Base-by-base conservation (phyloP, 306 rosid species). In the Chamaecrista fasciculata region DNA sequence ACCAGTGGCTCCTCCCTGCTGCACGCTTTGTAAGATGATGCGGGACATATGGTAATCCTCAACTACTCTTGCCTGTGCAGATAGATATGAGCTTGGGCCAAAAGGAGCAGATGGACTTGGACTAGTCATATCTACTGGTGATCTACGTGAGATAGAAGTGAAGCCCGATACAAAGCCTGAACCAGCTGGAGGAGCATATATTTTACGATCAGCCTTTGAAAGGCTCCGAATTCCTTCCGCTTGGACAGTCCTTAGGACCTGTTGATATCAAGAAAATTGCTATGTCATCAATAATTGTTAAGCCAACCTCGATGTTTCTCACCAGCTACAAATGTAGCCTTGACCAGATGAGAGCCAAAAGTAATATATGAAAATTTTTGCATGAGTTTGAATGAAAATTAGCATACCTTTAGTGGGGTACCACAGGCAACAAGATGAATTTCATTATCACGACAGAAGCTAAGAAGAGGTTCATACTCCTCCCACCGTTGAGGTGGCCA, bases 111-210 rank as follows among this genome's bases (percentile, higher is more conserved):
- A 78, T 21, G 72, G 86, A 67, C 64, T 78, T 20, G 80, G 84
- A 77, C 68, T 82, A 77, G 78, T 76, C 62, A 62, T 47, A 64
- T 94, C 96, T 49, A 69, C 75, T 18, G 80, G 78, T 47, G 79
- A 70, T 74, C 87, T 82, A 15, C 83, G 89, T 6, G 97, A 82
- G 39, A 86, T 76, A 42, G 97, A 80, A 66, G 79, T 62, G 76
- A 82, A 86, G 69, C 97, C 98, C 5, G 97, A 88, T 61, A 86
- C 67, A 80, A 90, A 94, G 78, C 98, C 98, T 11, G 97, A 94
- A 78, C 98, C 98, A 29, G 94, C 91, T 49, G 98, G 98, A 71
- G 98, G 98, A 56, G 96, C 78, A 81, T 83, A 94, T 51, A 70
- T 3, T 80, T 82, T 86, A 55, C 90, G 95, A 71, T 94, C 96